phyloP scores from a whole-genome alignment of 257 asterid genomes.

The Gentiana macrophylla region DNA sequence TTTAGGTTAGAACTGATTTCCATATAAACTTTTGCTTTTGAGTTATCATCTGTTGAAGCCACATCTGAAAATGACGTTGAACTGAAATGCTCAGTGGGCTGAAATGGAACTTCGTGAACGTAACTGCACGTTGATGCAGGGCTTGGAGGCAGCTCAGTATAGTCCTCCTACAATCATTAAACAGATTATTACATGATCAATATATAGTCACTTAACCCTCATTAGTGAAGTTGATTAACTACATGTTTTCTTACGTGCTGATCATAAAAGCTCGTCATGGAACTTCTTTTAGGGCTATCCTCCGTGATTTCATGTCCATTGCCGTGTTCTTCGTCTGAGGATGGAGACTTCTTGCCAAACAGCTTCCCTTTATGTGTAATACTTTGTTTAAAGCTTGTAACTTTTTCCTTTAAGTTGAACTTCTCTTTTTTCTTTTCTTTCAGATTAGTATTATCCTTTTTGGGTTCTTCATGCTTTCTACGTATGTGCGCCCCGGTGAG shows the following conservation, averaged over 20 bases:
- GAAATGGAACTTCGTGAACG: slow-evolving; percentile 61
- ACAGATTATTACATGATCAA: not conserved
- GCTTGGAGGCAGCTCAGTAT: slow-evolving; percentile 98
- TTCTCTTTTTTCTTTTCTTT: slow-evolving; percentile 65
- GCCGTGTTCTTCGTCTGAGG: slow-evolving; percentile 31
- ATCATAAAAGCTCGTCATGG: slow-evolving; percentile 39
- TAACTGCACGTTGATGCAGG: slow-evolving; percentile 96
- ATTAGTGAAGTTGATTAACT: not conserved
- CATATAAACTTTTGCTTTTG: slow-evolving; percentile 54
- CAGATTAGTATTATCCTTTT: slow-evolving; percentile 44
- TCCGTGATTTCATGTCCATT: slow-evolving; percentile 28
- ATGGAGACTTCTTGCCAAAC: slow-evolving; percentile 67
- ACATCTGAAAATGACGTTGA: slow-evolving; percentile 57
- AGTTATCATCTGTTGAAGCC: slow-evolving; percentile 47
- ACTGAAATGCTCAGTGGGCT: slow-evolving; percentile 55
- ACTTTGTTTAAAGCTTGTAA: slow-evolving; percentile 74
- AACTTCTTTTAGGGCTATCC: slow-evolving; percentile 48
- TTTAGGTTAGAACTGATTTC: slow-evolving; percentile 83
- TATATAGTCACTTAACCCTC: not conserved
- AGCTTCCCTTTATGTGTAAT: slow-evolving; percentile 63
- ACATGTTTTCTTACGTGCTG: slow-evolving; percentile 46
- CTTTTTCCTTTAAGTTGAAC: slow-evolving; percentile 72
- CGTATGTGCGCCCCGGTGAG: slow-evolving; percentile 68
- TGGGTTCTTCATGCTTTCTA: slow-evolving; percentile 73
- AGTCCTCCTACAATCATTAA: slow-evolving; percentile 52